Evolutionary conservation across 495 filamentous ascomycete genomes (phyloP), one percentile per base, ranked within the genome.

Genomic region (Geoglossum glabrum): DNA sequence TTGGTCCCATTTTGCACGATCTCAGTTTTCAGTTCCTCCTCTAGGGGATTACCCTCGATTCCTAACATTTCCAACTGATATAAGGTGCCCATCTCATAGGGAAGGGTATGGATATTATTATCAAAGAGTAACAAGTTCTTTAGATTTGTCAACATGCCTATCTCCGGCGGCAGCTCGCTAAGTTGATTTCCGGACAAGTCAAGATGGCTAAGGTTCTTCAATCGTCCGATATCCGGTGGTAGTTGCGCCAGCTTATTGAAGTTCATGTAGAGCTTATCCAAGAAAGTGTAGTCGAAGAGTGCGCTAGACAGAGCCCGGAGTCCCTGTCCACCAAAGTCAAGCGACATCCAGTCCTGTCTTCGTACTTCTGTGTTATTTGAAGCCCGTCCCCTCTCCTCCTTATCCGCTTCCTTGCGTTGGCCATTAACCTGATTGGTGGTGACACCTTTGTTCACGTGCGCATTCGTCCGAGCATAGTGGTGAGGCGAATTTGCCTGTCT

Each of bases 251-350:
- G 74, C 65, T 86, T 86, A 74, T 99, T 98, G 63, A 86, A 84
- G 62, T 86, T 87, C 34, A 98, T 79, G 67, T 92, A 95, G 25
- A 99, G 75, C 65, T 88, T 89, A 59, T 84, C 83, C 55, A 97
- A 74, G 67, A 97, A 95, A 19, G 70, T 74, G 70, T 95, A 97
- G 60, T 76, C 68, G 69, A 99, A 99, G 47, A 99, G 72, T 21
- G 83, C 76, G 8, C 78, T 68, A 1, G 89, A 78, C 19, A 97
- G 74, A 40, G 84, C 83, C 62, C 87, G 84, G 31, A 99, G 70
- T 31, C 88, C 90, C 71, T 96, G 93, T 0, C 89, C 92, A 64
- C 89, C 89, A 64, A 96, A 81, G 73, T 99, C 92, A 46, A 99
- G 70, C 46, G 86, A 85, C 63, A 83, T 74, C 92, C 92, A 97